phyloP scores from a whole-genome alignment of 1,284 basidiomycete genomes.

The Melanopsichium pennsylvanicum region DNA sequence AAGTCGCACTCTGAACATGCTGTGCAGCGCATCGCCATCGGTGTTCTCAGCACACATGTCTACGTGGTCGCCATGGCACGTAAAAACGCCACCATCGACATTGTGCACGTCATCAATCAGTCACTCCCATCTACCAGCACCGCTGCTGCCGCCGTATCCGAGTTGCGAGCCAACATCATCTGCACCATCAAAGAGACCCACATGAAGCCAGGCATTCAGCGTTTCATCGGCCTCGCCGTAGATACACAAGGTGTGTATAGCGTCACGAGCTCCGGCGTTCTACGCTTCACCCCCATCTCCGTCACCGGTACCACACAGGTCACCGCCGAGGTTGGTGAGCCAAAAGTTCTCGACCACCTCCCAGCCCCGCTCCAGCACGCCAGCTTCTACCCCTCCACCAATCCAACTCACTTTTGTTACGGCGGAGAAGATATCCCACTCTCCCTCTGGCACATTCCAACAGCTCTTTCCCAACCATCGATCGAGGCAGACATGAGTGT shows the following conservation, averaged over 20 bases:
- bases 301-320: not conserved
- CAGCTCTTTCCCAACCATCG: conserved; percentile 29
- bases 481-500: conserved; percentile 24
- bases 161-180: conserved; percentile 28
- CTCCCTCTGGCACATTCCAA: conserved; percentile 49
- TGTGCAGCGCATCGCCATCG: conserved; percentile 41
- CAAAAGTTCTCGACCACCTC: conserved; percentile 21
- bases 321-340: conserved; percentile 4
- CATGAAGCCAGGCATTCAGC: conserved; percentile 55
- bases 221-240: conserved; percentile 54
- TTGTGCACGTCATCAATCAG: conserved; percentile 35
- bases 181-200: conserved; percentile 33
- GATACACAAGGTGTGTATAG: conserved; percentile 39
- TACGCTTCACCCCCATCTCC: conserved; percentile 38
- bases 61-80: conserved; percentile 53
- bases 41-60: conserved; percentile 16
- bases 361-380: conserved; percentile 50
- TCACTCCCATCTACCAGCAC: conserved; percentile 20
- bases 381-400: conserved; percentile 37
- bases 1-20: conserved; percentile 40
- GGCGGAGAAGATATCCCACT: conserved; percentile 57
- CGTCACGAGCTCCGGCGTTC: conserved; percentile 45
- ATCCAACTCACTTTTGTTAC: conserved; percentile 53
- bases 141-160: conserved; percentile 6
- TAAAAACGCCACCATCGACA: conserved; percentile 51